A percentile compares a stretch with the other conserved stretches of the same genome.
Evolutionary conservation across 2,329 filamentous ascomycete genomes (phyloP).

Genomic region (Epichloe aotearoae): DNA sequence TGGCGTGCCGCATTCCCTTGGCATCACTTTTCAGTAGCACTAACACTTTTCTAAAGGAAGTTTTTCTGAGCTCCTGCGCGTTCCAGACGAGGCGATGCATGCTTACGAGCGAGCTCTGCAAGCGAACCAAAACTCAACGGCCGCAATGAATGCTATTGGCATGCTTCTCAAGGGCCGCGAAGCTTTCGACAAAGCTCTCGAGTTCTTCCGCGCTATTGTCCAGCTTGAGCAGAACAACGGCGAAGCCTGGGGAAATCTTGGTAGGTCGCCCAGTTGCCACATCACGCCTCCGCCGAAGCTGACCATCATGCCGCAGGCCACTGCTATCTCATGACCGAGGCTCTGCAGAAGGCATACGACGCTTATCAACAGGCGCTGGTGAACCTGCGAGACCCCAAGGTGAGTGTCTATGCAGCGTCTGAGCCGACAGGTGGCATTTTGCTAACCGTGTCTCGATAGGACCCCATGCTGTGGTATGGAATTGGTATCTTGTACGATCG

Average conservation of each 20-base stretch:
- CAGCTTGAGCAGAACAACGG: slow-evolving; percentile 83
- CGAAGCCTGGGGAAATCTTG: slow-evolving; percentile 91
- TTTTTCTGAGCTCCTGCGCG: slow-evolving; percentile 75
- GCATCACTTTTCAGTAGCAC: neutral
- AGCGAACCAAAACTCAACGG: slow-evolving; percentile 78
- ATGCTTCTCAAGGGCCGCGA: slow-evolving; percentile 84
- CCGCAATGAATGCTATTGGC: slow-evolving; percentile 89
- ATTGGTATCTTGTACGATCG: slow-evolving; percentile 96
- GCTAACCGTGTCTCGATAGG: slow-evolving; percentile 32
- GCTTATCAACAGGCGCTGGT: slow-evolving; percentile 94
- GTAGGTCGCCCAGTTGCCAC: slow-evolving; percentile 36
- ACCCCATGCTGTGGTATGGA: slow-evolving; percentile 96
- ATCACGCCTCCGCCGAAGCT: neutral
- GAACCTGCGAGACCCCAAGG: slow-evolving; percentile 86
- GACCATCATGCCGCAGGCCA: slow-evolving; percentile 48
- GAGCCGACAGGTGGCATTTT: neutral
- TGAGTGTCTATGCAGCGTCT: slow-evolving; percentile 24
- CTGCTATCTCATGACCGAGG: slow-evolving; percentile 98
- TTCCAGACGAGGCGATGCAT: slow-evolving; percentile 75
- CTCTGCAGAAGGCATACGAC: slow-evolving; percentile 89
- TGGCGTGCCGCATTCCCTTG: neutral
- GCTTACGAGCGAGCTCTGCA: slow-evolving; percentile 84
- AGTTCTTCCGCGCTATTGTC: slow-evolving; percentile 81
- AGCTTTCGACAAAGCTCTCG: slow-evolving; percentile 85
- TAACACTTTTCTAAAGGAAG: slow-evolving; percentile 42